Evolutionary conservation across 148 eudicot genomes (phyloP), one percentile per base, ranked within the genome.

Genomic region (Cornus florida): DNA sequence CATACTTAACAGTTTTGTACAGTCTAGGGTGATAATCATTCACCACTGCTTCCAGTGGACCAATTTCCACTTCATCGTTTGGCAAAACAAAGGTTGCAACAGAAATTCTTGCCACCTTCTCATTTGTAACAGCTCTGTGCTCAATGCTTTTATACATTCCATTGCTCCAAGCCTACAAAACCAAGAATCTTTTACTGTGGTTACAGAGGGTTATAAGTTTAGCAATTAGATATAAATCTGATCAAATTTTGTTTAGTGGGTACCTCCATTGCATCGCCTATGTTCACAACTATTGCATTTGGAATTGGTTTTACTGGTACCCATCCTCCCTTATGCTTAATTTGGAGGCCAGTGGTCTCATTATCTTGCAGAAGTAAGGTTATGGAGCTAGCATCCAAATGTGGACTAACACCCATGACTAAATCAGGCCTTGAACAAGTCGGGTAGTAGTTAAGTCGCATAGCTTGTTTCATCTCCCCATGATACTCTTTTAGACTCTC

Each of bases 351-450:
- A 22, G 80, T 71, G 7, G 75, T 17, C 7, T 75, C 76, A 67
- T 83, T 77, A 66, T 83, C 82, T 79, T 83, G 86, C 32, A 83
- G 22, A 16, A 83, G 72, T 65, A 83, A 46, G 20, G 82, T 79
- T 62, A 79, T 71, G 17, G 85, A 67, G 72, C 67, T 60, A 41
- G 32, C 8, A 72, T 83, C 82, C 2, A 80, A 83, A 67, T 83
- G 85, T 68, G 85, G 82, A 68, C 85, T 71, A 57, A 79, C 60
- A 50, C 82, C 79, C 6, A 74, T 67, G 10, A 83, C 86, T 71
- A 68, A 67, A 31, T 83, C 82, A 9, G 86, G 86, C 70, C 69
- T 75, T 4, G 64, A 46, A 41, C 86, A 83, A 0, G 32, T 39
- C 3, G 82, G 86, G 13, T 80, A 75, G 11, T 81, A 75, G 68